Percentiles rank a stretch among this genome's conserved stretches.
These are phyloP conservation scores for Neospermospora avenae DNA, from an alignment of 2,329 filamentous ascomycete species.

Conservation along the genomic window DNA sequence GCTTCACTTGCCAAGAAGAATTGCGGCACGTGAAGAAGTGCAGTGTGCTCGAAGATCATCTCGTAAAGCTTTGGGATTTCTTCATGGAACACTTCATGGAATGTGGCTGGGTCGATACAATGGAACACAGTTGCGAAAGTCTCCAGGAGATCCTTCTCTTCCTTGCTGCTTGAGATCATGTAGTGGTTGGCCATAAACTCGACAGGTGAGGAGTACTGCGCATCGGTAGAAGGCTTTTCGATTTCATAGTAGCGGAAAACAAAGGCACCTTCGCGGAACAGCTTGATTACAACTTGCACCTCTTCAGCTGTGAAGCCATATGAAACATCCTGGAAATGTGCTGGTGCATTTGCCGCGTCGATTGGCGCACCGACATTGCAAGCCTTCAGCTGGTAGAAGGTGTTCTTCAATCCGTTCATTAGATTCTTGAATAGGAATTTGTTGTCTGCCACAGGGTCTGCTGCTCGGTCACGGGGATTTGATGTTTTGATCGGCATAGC, in stretches of 20 bases:
- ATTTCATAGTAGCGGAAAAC: constrained; percentile 97
- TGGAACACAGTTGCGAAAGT: constrained; percentile 98
- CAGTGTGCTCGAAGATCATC: constrained; percentile 96
- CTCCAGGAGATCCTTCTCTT: constrained; percentile 96
- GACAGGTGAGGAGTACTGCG: constrained; percentile 74
- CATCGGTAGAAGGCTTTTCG: constrained; percentile 71
- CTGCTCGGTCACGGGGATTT: constrained; percentile 82
- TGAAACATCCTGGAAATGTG: constrained; percentile 93
- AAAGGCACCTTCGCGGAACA: constrained; percentile 93
- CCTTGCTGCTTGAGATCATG: constrained; percentile 88
- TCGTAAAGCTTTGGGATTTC: constrained; percentile 96
- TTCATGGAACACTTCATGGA: constrained; percentile 96
- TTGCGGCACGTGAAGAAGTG: constrained; percentile 90
- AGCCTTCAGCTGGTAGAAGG: constrained; percentile 89
- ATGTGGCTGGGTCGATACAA: constrained; percentile 95
- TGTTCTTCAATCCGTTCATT: constrained; percentile 92
- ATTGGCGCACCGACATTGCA: constrained; percentile 76
- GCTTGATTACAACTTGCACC: constrained; percentile 91
- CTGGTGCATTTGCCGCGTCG: constrained; percentile 73
- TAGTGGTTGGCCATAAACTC: constrained; percentile 95
- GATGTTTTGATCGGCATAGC: constrained; percentile 95
- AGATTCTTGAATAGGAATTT: constrained; percentile 97
- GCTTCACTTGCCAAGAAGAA: constrained; percentile 99
- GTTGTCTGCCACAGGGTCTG: constrained; percentile 91
- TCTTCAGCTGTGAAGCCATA: constrained; percentile 97